Evolutionary conservation across 164 flowering plant genomes (phyloP), one percentile per base, ranked within the genome.

Genomic region (Nymphaea colorata): DNA sequence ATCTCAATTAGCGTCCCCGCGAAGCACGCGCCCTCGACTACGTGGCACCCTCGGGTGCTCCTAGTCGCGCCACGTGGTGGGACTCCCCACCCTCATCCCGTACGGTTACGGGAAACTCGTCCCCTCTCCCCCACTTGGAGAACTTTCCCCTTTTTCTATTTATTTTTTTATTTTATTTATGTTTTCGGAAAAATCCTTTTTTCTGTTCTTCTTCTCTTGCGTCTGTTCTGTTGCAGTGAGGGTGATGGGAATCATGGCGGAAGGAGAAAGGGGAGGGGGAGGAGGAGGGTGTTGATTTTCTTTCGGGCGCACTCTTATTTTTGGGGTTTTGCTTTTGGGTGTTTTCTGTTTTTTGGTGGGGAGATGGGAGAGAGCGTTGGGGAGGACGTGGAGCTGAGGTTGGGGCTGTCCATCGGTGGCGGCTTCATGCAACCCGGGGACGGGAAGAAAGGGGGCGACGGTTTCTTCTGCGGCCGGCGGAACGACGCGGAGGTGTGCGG

Each of bases 391-490:
- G 88, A 80, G 77, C 68, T 85, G 59, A 81, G 81, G 72, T 73
- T 85, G 59, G 84, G 81, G 8, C 70, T 85, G 42, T 83, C 88
- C 1, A 76, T 85, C 5, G 85, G 88, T 12, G 71, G 86, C 8
- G 66, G 71, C 59, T 79, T 74, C 68, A 69, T 62, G 47, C 78
- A 70, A 53, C 41, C 70, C 12, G 12, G 12, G 57, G 70, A 79
- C 71, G 72, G 68, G 41, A 0, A 41, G 16, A 66, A 15, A 7
- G 12, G n/a, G n/a, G 36, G 36, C 42, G 7, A 61, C n/a, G 64
- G 59, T 8, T 10, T 16, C 10, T 55, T 10, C 16, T 8, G 42
- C 10, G 7, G 7, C 8, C 41, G 42, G 7, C 64, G 36, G 41
- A 55, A 17, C 41, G 7, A 10, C n/a, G n/a, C 4, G 42, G 64